Conservation (phyloP, 257 asterid genomes). For the Misopates orontium region DNA sequence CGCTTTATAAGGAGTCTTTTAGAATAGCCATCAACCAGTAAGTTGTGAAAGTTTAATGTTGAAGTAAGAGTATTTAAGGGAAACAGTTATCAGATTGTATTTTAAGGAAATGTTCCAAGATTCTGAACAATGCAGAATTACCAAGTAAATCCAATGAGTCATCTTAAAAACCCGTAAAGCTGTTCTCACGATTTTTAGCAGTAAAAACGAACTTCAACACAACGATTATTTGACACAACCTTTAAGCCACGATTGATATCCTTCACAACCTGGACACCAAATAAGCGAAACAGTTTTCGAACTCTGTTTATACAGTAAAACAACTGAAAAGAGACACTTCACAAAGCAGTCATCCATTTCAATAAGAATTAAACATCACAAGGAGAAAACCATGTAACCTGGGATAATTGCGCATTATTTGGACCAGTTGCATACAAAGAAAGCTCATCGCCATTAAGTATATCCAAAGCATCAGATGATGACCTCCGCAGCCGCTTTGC, state of each 20-base stretch:
- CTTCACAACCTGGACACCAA: too few species aligned
- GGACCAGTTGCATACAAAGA: conserved; percentile 77
- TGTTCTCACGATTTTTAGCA: not conserved
- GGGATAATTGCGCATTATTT: conserved; percentile 73
- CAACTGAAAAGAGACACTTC: not conserved
- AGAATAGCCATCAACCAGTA: not conserved
- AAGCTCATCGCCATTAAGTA: conserved; percentile 79
- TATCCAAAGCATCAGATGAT: conserved; percentile 81
- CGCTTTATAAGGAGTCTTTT: not conserved
- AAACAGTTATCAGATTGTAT: not conserved
- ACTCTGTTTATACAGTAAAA: too few species aligned
- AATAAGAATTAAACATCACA: not conserved
- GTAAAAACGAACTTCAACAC: too few species aligned
- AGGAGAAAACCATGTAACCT: conserved; percentile 47
- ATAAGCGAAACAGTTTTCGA: too few species aligned
- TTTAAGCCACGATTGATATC: too few species aligned
- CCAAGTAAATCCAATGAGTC: not conserved
- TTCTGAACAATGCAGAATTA: conserved; percentile 4
- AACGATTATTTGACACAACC: too few species aligned
- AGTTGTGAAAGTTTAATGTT: not conserved
- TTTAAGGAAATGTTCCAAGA: not conserved
- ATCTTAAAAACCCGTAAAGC: conserved; percentile 16
- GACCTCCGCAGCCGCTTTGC: conserved; percentile 80
- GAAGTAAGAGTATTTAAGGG: not conserved
- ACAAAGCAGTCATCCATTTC: not conserved